Percentiles rank a stretch among this genome's conserved stretches.
Conservation (phyloP, 1,139 yeast genomes). For the Suhomyces bribrorum region DNA sequence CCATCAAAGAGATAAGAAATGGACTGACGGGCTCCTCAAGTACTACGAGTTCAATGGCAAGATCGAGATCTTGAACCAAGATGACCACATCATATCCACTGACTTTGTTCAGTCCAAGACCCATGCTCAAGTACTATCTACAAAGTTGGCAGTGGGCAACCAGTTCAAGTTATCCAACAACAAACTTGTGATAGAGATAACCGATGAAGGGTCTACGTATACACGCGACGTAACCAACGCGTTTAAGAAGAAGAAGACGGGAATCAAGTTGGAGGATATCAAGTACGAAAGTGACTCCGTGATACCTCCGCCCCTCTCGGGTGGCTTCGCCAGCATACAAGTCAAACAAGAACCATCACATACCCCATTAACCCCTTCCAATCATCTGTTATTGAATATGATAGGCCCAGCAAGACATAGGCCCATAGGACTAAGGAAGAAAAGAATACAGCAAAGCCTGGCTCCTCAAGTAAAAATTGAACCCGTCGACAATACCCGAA, state of each 20-base stretch:
- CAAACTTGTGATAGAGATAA: constrained; percentile 20
- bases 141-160: constrained; percentile 15
- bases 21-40: constrained; percentile 55
- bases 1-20: constrained; percentile 51
- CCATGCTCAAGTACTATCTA: constrained; percentile 15
- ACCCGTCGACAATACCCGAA: not conserved
- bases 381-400: not conserved
- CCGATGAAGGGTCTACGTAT: constrained; percentile 12
- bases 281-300: constrained; percentile 8
- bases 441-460: not conserved
- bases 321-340: too few species aligned
- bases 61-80: constrained; percentile 44
- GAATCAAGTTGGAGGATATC: constrained; percentile 9
- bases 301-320: too few species aligned
- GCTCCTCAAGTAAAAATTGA: not conserved
- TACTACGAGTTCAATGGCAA: constrained; percentile 52
- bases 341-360: constrained; percentile 1
- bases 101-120: constrained; percentile 27
- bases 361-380: constrained; percentile 3
- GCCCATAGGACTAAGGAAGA: constrained; percentile 13
- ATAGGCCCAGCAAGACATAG: constrained; percentile 4
- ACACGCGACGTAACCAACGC: constrained; percentile 11
- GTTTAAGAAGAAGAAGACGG: constrained; percentile 7
- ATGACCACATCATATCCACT: constrained; percentile 31
- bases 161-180: constrained; percentile 21